Conservation (phyloP, 1,139 yeast species). For the Lodderomyces elongisporus region DNA sequence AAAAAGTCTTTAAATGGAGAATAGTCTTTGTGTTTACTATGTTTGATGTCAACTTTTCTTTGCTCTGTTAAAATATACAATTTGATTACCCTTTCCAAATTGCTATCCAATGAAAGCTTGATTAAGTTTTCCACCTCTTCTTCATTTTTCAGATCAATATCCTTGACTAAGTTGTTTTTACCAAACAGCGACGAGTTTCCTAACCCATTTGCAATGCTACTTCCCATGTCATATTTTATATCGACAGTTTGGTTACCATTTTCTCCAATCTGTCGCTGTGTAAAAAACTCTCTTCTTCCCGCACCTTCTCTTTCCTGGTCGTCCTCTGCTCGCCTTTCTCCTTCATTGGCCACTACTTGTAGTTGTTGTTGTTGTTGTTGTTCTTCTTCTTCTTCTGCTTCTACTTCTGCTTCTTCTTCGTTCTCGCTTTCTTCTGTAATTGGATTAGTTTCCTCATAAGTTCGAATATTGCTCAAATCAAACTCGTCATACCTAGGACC, state of each 20-base stretch:
- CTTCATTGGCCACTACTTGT: slow-evolving; percentile 5
- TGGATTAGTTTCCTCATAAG: not conserved
- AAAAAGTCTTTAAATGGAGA: not conserved
- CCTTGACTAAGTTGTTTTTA: slow-evolving; percentile 1
- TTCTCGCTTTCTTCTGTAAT: not conserved
- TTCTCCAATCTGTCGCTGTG: not conserved
- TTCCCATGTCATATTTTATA: not conserved
- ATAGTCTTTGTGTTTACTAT: not conserved
- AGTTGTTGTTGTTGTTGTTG: no score
- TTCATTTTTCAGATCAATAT: slow-evolving; percentile 16
- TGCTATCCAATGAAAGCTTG: slow-evolving; percentile 37
- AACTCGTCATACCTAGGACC: slow-evolving; percentile 2
- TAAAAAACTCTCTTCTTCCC: not conserved
- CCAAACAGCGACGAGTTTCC: not conserved
- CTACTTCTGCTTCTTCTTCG: not conserved
- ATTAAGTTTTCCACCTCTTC: slow-evolving; percentile 24
- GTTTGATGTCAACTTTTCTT: slow-evolving; percentile 14
- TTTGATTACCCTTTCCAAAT: slow-evolving; percentile 51
- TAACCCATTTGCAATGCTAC: not conserved
- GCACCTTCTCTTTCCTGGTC: slow-evolving; percentile 4
- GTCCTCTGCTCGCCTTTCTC: slow-evolving; percentile 1
- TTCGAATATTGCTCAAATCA: not conserved
- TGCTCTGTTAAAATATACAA: slow-evolving; percentile 62
- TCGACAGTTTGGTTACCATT: not conserved
- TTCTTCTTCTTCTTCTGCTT: slow-evolving; percentile 3